Evolutionary conservation across 2,329 filamentous ascomycete genomes (phyloP).

Genomic region (Conoideocrella luteorostrata): DNA sequence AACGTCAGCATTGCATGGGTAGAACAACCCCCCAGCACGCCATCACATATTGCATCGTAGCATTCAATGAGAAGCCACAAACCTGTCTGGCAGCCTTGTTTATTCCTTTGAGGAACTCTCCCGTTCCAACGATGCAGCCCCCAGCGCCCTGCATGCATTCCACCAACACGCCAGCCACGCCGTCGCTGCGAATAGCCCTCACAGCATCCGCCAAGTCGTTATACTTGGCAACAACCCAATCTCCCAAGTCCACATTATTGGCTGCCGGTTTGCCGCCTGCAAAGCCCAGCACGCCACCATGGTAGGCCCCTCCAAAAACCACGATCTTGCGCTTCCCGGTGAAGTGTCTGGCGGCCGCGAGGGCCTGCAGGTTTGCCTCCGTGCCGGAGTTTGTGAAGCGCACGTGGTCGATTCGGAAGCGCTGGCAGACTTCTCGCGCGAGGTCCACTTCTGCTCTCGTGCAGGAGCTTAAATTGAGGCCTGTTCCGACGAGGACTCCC

Average conservation of each 20-base stretch:
- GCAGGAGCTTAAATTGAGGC: slow-evolving; percentile 49
- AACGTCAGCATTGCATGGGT: no score
- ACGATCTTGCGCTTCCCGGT: slow-evolving; percentile 40
- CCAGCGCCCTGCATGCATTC: slow-evolving; percentile 61
- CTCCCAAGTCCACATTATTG: slow-evolving; percentile 42
- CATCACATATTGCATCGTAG: no score
- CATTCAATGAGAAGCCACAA: slow-evolving; percentile 6
- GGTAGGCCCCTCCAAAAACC: slow-evolving; percentile 40
- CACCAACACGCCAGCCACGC: slow-evolving; percentile 57
- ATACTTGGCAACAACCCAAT: slow-evolving; percentile 56
- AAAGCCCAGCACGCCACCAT: slow-evolving; percentile 32
- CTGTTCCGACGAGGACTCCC: slow-evolving; percentile 35
- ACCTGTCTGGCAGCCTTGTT: slow-evolving; percentile 37
- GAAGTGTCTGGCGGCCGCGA: slow-evolving; percentile 46
- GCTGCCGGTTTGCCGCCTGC: slow-evolving; percentile 24
- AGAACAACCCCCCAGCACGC: no score
- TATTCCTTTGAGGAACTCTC: slow-evolving; percentile 46
- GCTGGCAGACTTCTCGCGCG: slow-evolving; percentile 43
- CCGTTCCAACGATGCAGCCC: slow-evolving; percentile 46
- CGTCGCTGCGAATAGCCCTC: slow-evolving; percentile 34
- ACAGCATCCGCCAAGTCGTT: slow-evolving; percentile 48
- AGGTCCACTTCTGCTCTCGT: slow-evolving; percentile 44
- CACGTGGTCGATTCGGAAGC: slow-evolving; percentile 50
- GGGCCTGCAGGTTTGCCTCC: slow-evolving; percentile 55
- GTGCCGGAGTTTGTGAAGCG: slow-evolving; percentile 62